These are phyloP conservation scores for Cladorrhinum sp. DNA, from an alignment of 2,329 filamentous ascomycete species.

Conservation along the genomic window DNA sequence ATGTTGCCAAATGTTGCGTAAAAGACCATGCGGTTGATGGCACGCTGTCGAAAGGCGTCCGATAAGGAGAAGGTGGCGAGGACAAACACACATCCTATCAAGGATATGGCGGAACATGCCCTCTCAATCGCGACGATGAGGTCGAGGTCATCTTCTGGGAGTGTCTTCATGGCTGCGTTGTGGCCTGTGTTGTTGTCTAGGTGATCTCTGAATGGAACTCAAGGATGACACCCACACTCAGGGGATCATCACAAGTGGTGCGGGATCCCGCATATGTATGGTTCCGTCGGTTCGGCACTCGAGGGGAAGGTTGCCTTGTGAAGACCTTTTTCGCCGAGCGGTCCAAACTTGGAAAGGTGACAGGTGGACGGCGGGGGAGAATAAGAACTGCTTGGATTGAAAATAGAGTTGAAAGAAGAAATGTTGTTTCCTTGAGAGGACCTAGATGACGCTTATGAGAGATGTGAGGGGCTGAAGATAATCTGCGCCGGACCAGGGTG, in stretches of 20 bases:
- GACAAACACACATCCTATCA: slow-evolving; percentile 69
- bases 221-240: slow-evolving; percentile 11
- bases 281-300: slow-evolving; percentile 2
- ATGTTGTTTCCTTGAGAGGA: not conserved
- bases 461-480: slow-evolving; percentile 1
- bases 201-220: slow-evolving; percentile 10
- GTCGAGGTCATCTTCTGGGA: slow-evolving; percentile 25
- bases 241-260: slow-evolving; percentile 8
- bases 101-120: slow-evolving; percentile 65
- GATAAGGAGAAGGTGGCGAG: slow-evolving; percentile 67
- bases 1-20: slow-evolving; percentile 81
- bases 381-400: slow-evolving; percentile 2
- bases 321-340: not conserved
- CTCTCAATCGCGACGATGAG: slow-evolving; percentile 64
- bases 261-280: slow-evolving; percentile 20
- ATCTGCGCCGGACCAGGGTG: not conserved
- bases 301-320: not conserved
- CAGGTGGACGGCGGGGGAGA: slow-evolving; percentile 8
- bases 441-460: slow-evolving; percentile 11
- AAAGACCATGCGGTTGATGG: slow-evolving; percentile 81
- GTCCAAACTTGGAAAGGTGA: not conserved
- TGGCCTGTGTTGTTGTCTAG: slow-evolving; percentile 5
- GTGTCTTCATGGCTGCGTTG: slow-evolving; percentile 39
- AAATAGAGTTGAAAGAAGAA: slow-evolving; percentile 20
- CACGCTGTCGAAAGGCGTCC: slow-evolving; percentile 66